These are phyloP conservation scores for Colletotrichum agaves DNA, from an alignment of 2,329 filamentous ascomycete species.

Conservation along the genomic window DNA sequence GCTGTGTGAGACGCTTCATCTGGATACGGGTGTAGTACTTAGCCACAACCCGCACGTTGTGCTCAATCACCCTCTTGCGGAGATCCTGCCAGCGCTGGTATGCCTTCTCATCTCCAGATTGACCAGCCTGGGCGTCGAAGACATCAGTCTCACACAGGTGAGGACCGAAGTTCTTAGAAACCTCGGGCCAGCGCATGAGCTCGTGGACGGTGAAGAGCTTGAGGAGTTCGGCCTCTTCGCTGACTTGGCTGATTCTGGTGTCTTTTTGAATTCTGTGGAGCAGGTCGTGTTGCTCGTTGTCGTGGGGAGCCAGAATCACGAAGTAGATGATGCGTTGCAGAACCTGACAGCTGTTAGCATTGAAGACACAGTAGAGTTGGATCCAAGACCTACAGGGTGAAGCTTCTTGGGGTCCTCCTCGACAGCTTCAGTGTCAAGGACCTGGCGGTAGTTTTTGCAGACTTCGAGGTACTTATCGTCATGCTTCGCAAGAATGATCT, in stretches of 20 bases:
- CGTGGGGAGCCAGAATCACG: constrained; percentile 93
- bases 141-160: constrained; percentile 91
- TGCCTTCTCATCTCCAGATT: constrained; percentile 81
- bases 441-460: constrained; percentile 98
- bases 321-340: constrained; percentile 98
- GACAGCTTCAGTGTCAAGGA: constrained; percentile 94
- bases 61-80: constrained; percentile 98
- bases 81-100: constrained; percentile 91
- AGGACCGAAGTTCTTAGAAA: constrained; percentile 87
- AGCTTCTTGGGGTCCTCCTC: constrained; percentile 90
- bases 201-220: constrained; percentile 96
- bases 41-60: constrained; percentile 96
- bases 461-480: constrained; percentile 97
- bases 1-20: constrained; percentile 87
- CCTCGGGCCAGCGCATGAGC: constrained; percentile 97
- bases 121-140: constrained; percentile 75
- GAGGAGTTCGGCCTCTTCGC: constrained; percentile 84
- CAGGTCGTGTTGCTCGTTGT: constrained; percentile 98
- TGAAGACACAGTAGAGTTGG: not conserved
- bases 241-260: constrained; percentile 79
- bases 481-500: constrained; percentile 94
- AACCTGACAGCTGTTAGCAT: constrained; percentile 61
- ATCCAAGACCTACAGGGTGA: constrained; percentile 72
- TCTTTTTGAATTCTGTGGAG: constrained; percentile 93
- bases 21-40: constrained; percentile 99